Evolutionary conservation across 83 land plant species (phyloP).

Genomic region (Diphasiastrum complanatum): DNA sequence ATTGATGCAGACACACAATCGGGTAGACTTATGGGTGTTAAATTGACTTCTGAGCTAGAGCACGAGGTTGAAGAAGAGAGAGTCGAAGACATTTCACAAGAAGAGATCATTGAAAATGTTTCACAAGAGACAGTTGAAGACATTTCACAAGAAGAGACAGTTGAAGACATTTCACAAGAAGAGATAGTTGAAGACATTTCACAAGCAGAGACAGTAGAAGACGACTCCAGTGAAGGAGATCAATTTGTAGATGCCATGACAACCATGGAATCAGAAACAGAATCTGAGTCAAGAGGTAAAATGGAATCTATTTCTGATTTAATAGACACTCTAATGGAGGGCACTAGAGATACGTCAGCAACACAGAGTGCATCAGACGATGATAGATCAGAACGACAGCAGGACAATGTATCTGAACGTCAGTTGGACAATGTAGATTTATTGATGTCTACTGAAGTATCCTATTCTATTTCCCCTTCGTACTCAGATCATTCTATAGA

Average conservation of each 20-base stretch:
- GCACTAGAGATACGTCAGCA: no score
- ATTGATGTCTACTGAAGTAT: no score
- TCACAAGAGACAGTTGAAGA: background rate
- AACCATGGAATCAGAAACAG: slow-evolving; percentile 29
- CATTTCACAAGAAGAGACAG: background rate
- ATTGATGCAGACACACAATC: background rate
- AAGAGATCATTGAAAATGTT: background rate
- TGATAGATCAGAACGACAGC: no score
- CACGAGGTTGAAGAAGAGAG: background rate
- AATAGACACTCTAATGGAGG: no score
- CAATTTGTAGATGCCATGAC: slow-evolving; percentile 26
- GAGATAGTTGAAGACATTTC: background rate
- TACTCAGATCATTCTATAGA: no score
- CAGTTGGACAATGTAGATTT: no score
- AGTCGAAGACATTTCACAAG: background rate
- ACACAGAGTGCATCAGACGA: no score
- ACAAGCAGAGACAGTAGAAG: background rate
- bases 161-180: background rate
- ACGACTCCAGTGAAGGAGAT: slow-evolving; percentile 15
- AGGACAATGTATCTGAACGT: no score
- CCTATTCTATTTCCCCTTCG: no score
- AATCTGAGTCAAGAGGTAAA: slow-evolving; percentile 18
- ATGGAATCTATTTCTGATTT: background rate
- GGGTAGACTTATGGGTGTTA: background rate
- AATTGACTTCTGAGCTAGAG: background rate